A percentile compares a stretch with the other conserved stretches of the same genome.
Evolutionary conservation across 2,329 filamentous ascomycete species (phyloP).

Genomic region (Ophiostoma perfectum): DNA sequence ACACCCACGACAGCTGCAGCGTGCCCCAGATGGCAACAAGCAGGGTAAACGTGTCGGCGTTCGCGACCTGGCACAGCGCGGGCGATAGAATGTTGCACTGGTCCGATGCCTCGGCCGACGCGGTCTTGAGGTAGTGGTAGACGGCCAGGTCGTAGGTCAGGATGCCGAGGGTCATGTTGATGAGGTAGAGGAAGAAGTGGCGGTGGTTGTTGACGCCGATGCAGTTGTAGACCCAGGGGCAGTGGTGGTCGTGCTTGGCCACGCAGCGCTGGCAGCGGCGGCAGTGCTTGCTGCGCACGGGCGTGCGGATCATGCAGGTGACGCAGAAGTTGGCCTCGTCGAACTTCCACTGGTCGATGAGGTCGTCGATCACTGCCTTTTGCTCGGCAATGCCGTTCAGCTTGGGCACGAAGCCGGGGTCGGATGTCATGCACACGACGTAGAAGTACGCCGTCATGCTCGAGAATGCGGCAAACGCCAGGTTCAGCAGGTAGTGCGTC

Average conservation of each 20-base stretch:
- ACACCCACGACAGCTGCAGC: constrained; percentile 88
- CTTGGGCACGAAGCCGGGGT: constrained; percentile 91
- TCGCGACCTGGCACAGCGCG: constrained; percentile 67
- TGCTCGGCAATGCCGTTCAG: constrained; percentile 84
- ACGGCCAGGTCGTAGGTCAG: constrained; percentile 64
- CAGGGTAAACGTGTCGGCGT: constrained; percentile 78
- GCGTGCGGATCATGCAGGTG: constrained; percentile 67
- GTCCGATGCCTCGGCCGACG: constrained; percentile 49
- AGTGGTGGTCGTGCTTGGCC: constrained; percentile 95
- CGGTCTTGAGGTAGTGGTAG: constrained; percentile 62
- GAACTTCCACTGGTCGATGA: constrained; percentile 17
- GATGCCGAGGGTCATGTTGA: constrained; percentile 71
- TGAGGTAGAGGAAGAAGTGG: constrained; percentile 87
- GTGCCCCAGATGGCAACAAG: constrained; percentile 72
- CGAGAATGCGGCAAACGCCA: constrained; percentile 63
- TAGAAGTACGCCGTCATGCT: constrained; percentile 79
- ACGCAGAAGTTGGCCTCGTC: constrained; percentile 18
- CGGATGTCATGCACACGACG: constrained; percentile 72
- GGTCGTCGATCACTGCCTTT: constrained; percentile 58
- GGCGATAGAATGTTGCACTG: constrained; percentile 72
- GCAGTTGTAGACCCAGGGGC: constrained; percentile 97
- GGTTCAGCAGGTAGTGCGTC: constrained; percentile 66
- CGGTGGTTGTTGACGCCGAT: constrained; percentile 93
- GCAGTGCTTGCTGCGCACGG: constrained; percentile 93
- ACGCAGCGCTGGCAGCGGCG: constrained; percentile 86